Conservation (phyloP, 495 filamentous ascomycete species). For the Penicillium alfredii region DNA sequence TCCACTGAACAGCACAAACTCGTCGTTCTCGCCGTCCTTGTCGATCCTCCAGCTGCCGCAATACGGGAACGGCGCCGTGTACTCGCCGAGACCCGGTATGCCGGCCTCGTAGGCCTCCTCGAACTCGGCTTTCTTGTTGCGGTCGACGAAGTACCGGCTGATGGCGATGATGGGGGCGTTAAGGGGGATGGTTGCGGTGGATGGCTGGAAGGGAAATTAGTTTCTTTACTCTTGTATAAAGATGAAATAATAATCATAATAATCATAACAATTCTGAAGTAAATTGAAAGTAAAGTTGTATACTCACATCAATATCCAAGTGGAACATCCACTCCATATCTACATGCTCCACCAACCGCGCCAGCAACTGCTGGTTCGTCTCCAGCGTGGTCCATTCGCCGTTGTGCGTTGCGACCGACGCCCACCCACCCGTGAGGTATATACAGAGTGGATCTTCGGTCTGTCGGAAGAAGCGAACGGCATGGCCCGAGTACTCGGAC, state of each 20-base stretch:
- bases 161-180: conserved; percentile 41
- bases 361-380: conserved; percentile 37
- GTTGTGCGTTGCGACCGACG: conserved; percentile 39
- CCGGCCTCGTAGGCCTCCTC: conserved; percentile 24
- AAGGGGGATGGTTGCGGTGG: conserved; percentile 21
- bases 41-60: conserved; percentile 47
- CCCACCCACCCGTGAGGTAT: conserved; percentile 49
- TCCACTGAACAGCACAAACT: conserved; percentile 48
- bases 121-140: conserved; percentile 36
- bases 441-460: conserved; percentile 41
- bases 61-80: conserved; percentile 30
- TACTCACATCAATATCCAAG: conserved; percentile 24
- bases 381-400: conserved; percentile 40
- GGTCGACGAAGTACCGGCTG: conserved; percentile 36
- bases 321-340: conserved; percentile 37
- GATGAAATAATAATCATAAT: not conserved
- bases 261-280: no score
- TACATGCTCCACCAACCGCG: conserved; percentile 35
- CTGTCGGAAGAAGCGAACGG: conserved; percentile 34
- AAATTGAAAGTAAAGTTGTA: not conserved
- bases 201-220: conserved; percentile 6
- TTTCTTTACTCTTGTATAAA: not conserved
- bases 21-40: conserved; percentile 34
- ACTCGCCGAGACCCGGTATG: conserved; percentile 26
- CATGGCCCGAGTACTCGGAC: conserved; percentile 27